These are phyloP conservation scores for Castanopsis chinensis DNA, from an alignment of 306 rosid species.

Conservation along the genomic window DNA sequence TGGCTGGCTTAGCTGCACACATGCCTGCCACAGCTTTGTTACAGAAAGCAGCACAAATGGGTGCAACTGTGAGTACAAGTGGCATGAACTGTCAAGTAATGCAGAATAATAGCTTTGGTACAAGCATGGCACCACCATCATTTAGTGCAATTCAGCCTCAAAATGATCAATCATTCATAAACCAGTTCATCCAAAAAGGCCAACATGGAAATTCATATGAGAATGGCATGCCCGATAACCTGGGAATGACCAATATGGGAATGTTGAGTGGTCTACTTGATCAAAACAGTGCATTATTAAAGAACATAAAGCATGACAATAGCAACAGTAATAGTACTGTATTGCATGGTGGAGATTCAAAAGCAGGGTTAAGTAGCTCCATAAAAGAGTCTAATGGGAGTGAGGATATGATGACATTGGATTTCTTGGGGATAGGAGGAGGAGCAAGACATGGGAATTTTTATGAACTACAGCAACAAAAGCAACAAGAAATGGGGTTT, in stretches of 20 bases:
- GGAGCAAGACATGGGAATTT: conserved; percentile 36
- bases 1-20: conserved; percentile 36
- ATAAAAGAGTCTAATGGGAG: conserved; percentile 32
- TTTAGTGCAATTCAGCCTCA: conserved; percentile 28
- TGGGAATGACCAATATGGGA: conserved; percentile 43
- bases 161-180: conserved; percentile 29
- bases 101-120: conserved; percentile 9
- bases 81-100: background rate
- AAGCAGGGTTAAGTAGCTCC: conserved; percentile 7
- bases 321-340: background rate
- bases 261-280: conserved; percentile 55
- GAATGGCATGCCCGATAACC: conserved; percentile 4
- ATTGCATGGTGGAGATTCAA: conserved; percentile 29
- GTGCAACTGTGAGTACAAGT: conserved; percentile 43
- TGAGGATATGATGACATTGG: conserved; percentile 61
- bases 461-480: conserved; percentile 34
- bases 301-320: conserved; percentile 45
- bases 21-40: conserved; percentile 80
- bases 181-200: conserved; percentile 37
- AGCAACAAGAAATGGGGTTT: conserved; percentile 37
- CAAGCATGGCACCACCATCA: conserved; percentile 59
- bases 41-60: conserved; percentile 89
- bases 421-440: conserved; percentile 71
- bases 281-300: conserved; percentile 46
- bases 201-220: conserved; percentile 25